These are phyloP conservation scores for Craterostigma plantagineum DNA, from an alignment of 257 asterid species.

Conservation along the genomic window DNA sequence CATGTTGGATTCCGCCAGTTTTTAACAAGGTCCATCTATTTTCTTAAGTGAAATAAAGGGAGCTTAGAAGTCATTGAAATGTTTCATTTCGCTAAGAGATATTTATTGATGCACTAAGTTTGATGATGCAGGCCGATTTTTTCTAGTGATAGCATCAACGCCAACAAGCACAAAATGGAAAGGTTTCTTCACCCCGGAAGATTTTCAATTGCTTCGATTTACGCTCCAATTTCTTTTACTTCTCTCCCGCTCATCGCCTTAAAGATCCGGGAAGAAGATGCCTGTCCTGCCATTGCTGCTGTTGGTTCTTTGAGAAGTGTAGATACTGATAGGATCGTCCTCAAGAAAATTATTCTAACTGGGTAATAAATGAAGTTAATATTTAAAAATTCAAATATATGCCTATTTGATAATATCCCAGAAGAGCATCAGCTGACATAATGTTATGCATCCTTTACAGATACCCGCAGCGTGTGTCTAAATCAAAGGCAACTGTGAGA, in stretches of 20 bases:
- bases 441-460: slow-evolving; percentile 29
- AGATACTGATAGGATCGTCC: slow-evolving; percentile 66
- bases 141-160: slow-evolving; percentile 60
- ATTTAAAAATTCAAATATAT: not conserved
- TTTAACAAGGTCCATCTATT: not conserved
- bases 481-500: slow-evolving; percentile 76
- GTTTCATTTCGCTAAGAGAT: not conserved
- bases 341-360: slow-evolving; percentile 77
- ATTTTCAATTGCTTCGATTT: slow-evolving; percentile 73
- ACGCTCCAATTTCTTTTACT: slow-evolving; percentile 72
- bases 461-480: slow-evolving; percentile 89
- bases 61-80: not conserved
- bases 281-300: slow-evolving; percentile 55
- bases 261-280: slow-evolving; percentile 38
- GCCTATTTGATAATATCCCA: not conserved
- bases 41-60: slow-evolving; percentile 2
- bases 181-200: slow-evolving; percentile 89
- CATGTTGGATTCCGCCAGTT: slow-evolving; percentile 64
- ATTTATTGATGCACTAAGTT: slow-evolving; percentile 1
- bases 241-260: slow-evolving; percentile 65
- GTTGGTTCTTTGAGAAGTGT: slow-evolving; percentile 69
- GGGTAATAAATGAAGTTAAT: slow-evolving; percentile 38
- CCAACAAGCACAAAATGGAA: slow-evolving; percentile 92
- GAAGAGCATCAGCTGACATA: slow-evolving; percentile 12
- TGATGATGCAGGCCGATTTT: slow-evolving; percentile 54